phyloP scores from a whole-genome alignment of 352 stramenopile species.

The Pythium scleroteichum region DNA sequence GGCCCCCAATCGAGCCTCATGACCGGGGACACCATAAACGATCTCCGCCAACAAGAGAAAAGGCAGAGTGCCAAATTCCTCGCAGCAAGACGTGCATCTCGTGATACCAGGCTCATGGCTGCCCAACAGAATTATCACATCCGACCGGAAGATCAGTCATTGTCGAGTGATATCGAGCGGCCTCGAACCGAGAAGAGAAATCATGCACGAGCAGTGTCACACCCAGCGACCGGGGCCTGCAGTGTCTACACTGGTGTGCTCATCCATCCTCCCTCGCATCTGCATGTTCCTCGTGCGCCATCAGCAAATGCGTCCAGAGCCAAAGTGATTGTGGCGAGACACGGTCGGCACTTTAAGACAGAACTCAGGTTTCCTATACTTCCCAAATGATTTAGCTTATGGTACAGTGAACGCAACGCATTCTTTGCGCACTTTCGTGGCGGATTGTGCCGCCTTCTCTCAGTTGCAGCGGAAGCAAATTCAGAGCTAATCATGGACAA shows the following conservation, averaged over 20 bases:
- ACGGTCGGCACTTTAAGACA: constrained; percentile 26
- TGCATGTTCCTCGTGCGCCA: background rate
- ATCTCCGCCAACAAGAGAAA: constrained; percentile 23
- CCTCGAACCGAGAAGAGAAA: constrained; percentile 22
- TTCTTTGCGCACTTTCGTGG: too few species aligned
- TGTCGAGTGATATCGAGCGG: constrained; percentile 25
- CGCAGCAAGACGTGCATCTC: background rate
- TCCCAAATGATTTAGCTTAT: constrained; percentile 9
- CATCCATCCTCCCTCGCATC: constrained; percentile 3
- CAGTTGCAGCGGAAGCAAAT: background rate
- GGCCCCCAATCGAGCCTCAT: constrained; percentile 17
- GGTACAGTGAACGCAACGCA: too few species aligned
- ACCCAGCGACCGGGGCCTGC: background rate
- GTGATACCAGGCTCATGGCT: constrained; percentile 4
- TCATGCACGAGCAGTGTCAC: constrained; percentile 1
- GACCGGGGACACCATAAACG: constrained; percentile 16
- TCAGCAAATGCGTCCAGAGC: constrained; percentile 2
- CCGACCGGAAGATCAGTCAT: constrained; percentile 6
- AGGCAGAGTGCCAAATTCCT: constrained; percentile 18
- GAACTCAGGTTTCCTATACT: constrained; percentile 26
- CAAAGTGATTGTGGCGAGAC: constrained; percentile 14
- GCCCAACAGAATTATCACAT: constrained; percentile 9
- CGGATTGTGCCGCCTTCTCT: background rate
- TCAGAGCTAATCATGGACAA: too few species aligned
- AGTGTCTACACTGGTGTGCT: constrained; percentile 24